These are phyloP conservation scores for Thyridium curvatum DNA, from an alignment of 2,329 filamentous ascomycete genomes.

Conservation along the genomic window DNA sequence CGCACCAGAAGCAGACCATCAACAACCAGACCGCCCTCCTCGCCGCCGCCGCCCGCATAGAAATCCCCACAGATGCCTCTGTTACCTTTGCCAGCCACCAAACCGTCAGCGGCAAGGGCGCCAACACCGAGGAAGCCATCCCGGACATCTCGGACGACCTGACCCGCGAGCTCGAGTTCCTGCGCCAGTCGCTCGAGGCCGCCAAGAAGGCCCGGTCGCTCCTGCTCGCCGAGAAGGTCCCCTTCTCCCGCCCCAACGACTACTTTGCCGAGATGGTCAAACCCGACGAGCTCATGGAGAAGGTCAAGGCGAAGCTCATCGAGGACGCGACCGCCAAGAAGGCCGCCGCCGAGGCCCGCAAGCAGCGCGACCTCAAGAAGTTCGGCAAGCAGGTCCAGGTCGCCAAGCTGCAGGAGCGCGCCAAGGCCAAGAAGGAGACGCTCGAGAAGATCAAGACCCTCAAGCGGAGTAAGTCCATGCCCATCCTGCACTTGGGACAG, in stretches of 20 bases:
- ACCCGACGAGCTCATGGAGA: constrained; percentile 96
- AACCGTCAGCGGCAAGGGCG: constrained; percentile 54
- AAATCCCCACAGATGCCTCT: constrained; percentile 57
- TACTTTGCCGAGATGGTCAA: constrained; percentile 99
- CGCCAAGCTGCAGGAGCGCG: constrained; percentile 88
- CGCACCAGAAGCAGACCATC: constrained; percentile 89
- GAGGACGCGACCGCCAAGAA: constrained; percentile 92
- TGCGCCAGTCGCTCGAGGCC: constrained; percentile 79
- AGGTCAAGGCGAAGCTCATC: constrained; percentile 87
- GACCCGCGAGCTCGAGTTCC: constrained; percentile 86
- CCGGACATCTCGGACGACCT: constrained; percentile 86
- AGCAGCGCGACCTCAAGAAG: constrained; percentile 93
- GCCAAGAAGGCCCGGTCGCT: constrained; percentile 66
- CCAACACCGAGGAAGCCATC: constrained; percentile 60
- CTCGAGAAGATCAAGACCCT: constrained; percentile 91
- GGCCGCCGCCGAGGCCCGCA: constrained; percentile 82
- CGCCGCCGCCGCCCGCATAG: constrained; percentile 72
- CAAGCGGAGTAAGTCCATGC: constrained; percentile 75
- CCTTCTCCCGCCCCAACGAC: constrained; percentile 84
- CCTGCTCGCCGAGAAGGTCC: constrained; percentile 74
- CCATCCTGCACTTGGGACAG: too few relatives aligned
- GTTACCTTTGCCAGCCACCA: constrained; percentile 82
- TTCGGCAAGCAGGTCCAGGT: constrained; percentile 98
- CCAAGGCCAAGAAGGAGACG: constrained; percentile 86
- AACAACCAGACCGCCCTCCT: constrained; percentile 90